Conservation (phyloP, 2,329 filamentous ascomycete genomes). For the Trichophyton mentagrophytes region DNA sequence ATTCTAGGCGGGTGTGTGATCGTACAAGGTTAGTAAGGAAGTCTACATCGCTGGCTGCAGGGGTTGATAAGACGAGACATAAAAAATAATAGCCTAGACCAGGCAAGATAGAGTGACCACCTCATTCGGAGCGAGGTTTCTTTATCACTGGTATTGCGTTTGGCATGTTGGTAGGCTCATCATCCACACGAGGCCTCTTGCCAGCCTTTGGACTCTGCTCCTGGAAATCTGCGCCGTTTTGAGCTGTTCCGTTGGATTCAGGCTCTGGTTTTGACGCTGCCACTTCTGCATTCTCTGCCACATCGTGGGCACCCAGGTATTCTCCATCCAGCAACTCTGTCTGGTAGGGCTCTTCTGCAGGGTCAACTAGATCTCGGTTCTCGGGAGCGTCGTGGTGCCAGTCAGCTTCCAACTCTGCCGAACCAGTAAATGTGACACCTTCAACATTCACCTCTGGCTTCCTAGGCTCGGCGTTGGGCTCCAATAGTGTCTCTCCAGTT, state of each 20-base stretch:
- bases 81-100: too few species aligned
- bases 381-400: slow-evolving; percentile 1
- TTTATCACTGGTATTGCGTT: slow-evolving; percentile 7
- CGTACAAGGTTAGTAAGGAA: background rate
- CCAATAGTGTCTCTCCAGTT: background rate
- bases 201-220: slow-evolving; percentile 16
- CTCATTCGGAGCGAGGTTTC: slow-evolving; percentile 11
- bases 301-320: slow-evolving; percentile 16
- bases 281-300: slow-evolving; percentile 23
- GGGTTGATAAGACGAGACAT: background rate
- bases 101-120: background rate
- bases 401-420: background rate
- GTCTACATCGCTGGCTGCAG: background rate
- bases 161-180: slow-evolving; percentile 7
- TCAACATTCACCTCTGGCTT: background rate
- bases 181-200: slow-evolving; percentile 11
- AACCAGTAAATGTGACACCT: background rate
- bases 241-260: background rate
- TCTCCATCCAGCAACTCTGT: slow-evolving; percentile 11
- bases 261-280: slow-evolving; percentile 19
- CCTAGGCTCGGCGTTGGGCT: background rate
- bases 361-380: background rate
- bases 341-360: slow-evolving; percentile 1
- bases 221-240: slow-evolving; percentile 17
- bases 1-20: background rate